Evolutionary conservation across 129 eudicot species (phyloP).

Genomic region (Lonicera japonica): DNA sequence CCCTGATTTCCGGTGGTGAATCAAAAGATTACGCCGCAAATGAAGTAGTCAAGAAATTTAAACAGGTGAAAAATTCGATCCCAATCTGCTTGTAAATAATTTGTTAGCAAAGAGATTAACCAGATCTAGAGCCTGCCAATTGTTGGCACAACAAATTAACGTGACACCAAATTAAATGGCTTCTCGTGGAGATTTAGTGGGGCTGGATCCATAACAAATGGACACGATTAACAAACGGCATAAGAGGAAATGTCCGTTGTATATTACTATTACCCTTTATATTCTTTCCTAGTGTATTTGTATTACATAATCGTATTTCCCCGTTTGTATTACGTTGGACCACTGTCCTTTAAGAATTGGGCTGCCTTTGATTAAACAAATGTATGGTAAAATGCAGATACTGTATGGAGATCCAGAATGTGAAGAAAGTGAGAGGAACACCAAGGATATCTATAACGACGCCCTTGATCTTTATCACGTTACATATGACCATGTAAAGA

Average conservation of each 20-base stretch:
- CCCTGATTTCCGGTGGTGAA: slow-evolving; percentile 4
- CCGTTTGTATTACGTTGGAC: too few relatives aligned
- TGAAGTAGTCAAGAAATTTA: slow-evolving; percentile 17
- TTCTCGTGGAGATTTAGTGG: neutral
- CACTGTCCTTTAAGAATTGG: too few relatives aligned
- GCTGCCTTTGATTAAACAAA: too few relatives aligned
- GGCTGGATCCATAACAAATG: too few relatives aligned
- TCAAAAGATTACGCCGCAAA: slow-evolving; percentile 10
- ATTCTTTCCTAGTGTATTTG: too few relatives aligned
- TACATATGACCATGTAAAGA: slow-evolving; percentile 36
- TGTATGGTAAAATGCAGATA: slow-evolving; percentile 14
- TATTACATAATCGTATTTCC: too few relatives aligned
- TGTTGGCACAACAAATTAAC: neutral
- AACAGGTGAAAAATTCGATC: too few relatives aligned
- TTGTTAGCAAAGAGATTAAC: too few relatives aligned
- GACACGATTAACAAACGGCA: too few relatives aligned
- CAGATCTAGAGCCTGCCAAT: too few relatives aligned
- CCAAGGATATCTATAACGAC: slow-evolving; percentile 36
- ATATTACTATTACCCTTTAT: too few relatives aligned
- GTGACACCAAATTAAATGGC: neutral
- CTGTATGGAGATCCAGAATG: slow-evolving; percentile 44
- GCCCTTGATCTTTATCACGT: slow-evolving; percentile 59
- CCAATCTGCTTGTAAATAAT: neutral
- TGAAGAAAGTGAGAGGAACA: slow-evolving; percentile 33
- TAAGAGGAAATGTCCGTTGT: too few relatives aligned